Evolutionary conservation across 352 stramenopile species (phyloP).

Genomic region (Pythium guiyangense): DNA sequence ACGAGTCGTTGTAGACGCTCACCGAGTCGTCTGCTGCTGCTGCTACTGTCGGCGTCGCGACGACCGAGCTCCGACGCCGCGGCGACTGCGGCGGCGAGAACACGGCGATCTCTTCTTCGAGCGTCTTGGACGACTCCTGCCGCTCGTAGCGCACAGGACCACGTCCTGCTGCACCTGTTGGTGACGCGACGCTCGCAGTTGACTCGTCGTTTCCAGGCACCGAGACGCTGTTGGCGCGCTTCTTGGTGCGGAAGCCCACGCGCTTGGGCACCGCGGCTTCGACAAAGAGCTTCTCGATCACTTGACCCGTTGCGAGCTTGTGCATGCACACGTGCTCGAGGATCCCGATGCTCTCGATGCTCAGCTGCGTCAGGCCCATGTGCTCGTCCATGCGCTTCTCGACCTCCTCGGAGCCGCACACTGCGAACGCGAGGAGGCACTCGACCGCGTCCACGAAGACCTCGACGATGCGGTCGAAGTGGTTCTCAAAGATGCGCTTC

Average conservation of each 20-base stretch:
- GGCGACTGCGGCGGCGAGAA: constrained; percentile 33
- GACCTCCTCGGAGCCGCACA: constrained; percentile 68
- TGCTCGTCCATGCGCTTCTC: constrained; percentile 46
- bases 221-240: constrained; percentile 21
- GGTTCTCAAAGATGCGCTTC: constrained; percentile 74
- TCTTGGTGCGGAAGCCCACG: constrained; percentile 61
- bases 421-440: constrained; percentile 71
- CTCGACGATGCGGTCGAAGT: constrained; percentile 71
- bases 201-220: constrained; percentile 1
- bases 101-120: constrained; percentile 57
- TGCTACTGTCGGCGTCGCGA: constrained; percentile 8
- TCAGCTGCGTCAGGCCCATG: constrained; percentile 56
- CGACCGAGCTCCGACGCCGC: constrained; percentile 26
- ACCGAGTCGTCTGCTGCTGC: constrained; percentile 3
- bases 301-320: constrained; percentile 64
- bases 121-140: constrained; percentile 47
- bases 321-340: constrained; percentile 67
- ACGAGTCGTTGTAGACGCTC: constrained; percentile 63
- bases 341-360: constrained; percentile 61
- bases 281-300: constrained; percentile 62
- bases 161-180: constrained; percentile 11
- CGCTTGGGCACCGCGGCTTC: constrained; percentile 32
- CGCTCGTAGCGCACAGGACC: constrained; percentile 55
- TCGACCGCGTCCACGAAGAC: constrained; percentile 82
- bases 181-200: constrained; percentile 9